Conservation (phyloP, 2,329 filamentous ascomycete species). For the Epicoccum sorghinum region DNA sequence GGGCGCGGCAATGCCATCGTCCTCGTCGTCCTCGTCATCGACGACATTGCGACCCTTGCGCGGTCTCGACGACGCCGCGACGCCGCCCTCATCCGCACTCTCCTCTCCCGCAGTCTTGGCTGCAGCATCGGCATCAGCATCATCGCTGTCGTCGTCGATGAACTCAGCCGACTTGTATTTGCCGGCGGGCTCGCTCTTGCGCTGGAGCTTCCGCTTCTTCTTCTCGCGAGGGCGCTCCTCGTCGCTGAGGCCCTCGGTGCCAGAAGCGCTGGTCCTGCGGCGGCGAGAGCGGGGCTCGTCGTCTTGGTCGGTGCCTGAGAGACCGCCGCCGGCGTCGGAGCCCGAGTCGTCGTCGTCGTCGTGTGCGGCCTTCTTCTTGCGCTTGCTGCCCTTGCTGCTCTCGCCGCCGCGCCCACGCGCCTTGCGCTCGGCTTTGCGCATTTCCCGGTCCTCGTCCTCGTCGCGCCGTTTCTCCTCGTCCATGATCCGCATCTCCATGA, state of each 20-base stretch:
- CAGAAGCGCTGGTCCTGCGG: slow-evolving; percentile 45
- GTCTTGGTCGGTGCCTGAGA: slow-evolving; percentile 26
- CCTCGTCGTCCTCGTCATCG: slow-evolving; percentile 45
- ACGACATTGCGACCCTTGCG: slow-evolving; percentile 41
- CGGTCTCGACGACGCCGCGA: slow-evolving; percentile 28
- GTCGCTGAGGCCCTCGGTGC: slow-evolving; percentile 56
- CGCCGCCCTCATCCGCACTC: slow-evolving; percentile 31
- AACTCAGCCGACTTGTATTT: slow-evolving; percentile 90
- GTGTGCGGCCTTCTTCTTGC: slow-evolving; percentile 66
- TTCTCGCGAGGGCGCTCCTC: slow-evolving; percentile 65
- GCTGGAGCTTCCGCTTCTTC: slow-evolving; percentile 66
- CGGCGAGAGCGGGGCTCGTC: slow-evolving; percentile 49
- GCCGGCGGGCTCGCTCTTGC: slow-evolving; percentile 53
- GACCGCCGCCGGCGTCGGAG: slow-evolving; percentile 44
- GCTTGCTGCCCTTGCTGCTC: slow-evolving; percentile 44
- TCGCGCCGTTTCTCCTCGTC: slow-evolving; percentile 72
- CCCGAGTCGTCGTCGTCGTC: slow-evolving; percentile 48
- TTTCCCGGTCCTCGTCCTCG: slow-evolving; percentile 73
- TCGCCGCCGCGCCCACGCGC: slow-evolving; percentile 52
- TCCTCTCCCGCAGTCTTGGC: slow-evolving; percentile 20
- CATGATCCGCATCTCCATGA: slow-evolving; percentile 73
- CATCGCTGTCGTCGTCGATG: slow-evolving; percentile 67
- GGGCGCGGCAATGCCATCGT: slow-evolving; percentile 29
- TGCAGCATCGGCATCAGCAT: slow-evolving; percentile 28
- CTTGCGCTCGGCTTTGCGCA: slow-evolving; percentile 69